Percentiles rank a stretch among this genome's conserved stretches.
These are phyloP conservation scores for Paramecium primaurelia DNA, from an alignment of 73 alveolate genomes.

Conservation along the genomic window DNA sequence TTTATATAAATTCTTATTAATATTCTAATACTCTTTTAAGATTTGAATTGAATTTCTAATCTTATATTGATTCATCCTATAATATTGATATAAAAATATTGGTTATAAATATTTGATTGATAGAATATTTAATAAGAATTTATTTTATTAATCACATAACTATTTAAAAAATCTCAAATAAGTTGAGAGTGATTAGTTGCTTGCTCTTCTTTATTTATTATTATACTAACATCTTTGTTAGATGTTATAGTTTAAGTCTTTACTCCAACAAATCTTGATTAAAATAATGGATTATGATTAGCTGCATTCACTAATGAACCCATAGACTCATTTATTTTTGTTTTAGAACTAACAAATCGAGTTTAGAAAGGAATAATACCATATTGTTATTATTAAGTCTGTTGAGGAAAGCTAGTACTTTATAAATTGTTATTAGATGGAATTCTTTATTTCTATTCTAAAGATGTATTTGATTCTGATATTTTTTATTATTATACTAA, in stretches of 20 bases:
- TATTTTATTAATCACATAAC: neutral
- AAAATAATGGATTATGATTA: neutral
- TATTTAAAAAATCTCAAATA: neutral
- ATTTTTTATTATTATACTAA: neutral
- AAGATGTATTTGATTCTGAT: neutral
- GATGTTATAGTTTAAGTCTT: neutral
- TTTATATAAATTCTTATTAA: too few relatives aligned
- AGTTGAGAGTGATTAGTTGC: neutral
- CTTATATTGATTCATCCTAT: too few relatives aligned
- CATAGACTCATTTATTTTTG: neutral
- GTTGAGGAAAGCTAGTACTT: neutral
- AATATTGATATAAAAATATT: too few relatives aligned
- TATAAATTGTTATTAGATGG: neutral
- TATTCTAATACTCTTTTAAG: too few relatives aligned
- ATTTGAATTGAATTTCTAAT: too few relatives aligned
- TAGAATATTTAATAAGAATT: neutral
- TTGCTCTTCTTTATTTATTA: neutral
- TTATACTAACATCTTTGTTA: neutral
- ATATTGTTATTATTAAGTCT: neutral
- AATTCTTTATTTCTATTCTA: neutral
- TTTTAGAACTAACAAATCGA: neutral
- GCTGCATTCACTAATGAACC: neutral
- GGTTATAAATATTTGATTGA: too few relatives aligned
- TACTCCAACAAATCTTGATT: neutral
- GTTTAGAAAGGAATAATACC: neutral